A percentile compares a stretch with the other conserved stretches of the same genome.
Evolutionary conservation across 2,329 filamentous ascomycete genomes (phyloP).

Genomic region (Calonectria crousiana): DNA sequence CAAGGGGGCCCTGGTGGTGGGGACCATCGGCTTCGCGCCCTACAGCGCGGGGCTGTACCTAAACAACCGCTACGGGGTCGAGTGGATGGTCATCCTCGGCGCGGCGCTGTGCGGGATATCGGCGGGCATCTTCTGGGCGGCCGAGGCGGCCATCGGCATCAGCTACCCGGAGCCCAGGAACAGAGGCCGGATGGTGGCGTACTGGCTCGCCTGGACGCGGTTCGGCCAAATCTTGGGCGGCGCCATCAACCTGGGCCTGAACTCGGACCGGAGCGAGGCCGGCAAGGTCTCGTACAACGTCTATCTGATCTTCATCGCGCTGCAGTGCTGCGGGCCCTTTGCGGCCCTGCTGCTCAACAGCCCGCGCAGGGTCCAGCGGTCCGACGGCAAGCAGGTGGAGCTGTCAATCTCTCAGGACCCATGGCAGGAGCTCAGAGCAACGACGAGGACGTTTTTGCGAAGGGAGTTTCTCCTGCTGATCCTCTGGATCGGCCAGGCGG

Average conservation of each 20-base stretch:
- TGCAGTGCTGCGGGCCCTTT: slow-evolving; percentile 72
- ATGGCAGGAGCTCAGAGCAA: slow-evolving; percentile 68
- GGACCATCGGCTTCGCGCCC: slow-evolving; percentile 57
- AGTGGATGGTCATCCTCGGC: slow-evolving; percentile 59
- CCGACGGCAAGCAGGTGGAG: slow-evolving; percentile 70
- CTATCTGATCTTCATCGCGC: slow-evolving; percentile 74
- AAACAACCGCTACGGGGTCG: slow-evolving; percentile 57
- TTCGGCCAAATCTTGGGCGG: slow-evolving; percentile 67
- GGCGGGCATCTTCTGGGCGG: slow-evolving; percentile 52
- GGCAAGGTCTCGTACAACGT: slow-evolving; percentile 75
- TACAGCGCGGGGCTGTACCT: slow-evolving; percentile 58
- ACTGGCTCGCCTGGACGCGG: slow-evolving; percentile 73
- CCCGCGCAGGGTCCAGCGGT: slow-evolving; percentile 70
- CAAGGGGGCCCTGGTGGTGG: slow-evolving; percentile 54
- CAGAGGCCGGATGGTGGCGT: slow-evolving; percentile 69
- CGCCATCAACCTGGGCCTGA: slow-evolving; percentile 75
- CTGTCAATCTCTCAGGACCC: slow-evolving; percentile 66
- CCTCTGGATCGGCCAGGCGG: slow-evolving; percentile 74
- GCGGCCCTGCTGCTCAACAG: slow-evolving; percentile 69
- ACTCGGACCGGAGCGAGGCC: slow-evolving; percentile 63
- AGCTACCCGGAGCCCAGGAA: slow-evolving; percentile 76
- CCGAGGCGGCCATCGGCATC: slow-evolving; percentile 56
- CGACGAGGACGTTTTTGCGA: slow-evolving; percentile 67
- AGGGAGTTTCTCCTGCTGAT: slow-evolving; percentile 72
- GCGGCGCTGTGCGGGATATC: slow-evolving; percentile 56